Evolutionary conservation across 1,284 basidiomycete species (phyloP).

Genomic region (Stygiomarasmius scandens): DNA sequence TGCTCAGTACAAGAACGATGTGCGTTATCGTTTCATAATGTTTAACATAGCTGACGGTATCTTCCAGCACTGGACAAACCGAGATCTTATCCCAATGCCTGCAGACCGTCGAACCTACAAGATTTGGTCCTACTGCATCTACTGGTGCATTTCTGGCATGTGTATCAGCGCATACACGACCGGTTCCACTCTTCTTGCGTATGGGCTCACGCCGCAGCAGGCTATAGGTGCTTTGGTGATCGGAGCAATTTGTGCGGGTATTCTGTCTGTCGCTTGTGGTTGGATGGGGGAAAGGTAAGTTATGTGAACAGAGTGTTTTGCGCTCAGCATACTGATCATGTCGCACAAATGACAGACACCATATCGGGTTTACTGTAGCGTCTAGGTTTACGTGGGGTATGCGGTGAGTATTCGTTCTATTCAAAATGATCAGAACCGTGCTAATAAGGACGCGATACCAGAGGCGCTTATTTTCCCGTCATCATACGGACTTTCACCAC

Average conservation of each 20-base stretch:
- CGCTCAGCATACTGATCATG: too few species aligned
- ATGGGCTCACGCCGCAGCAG: conserved; percentile 23
- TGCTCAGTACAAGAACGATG: conserved; percentile 21
- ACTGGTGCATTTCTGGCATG: conserved; percentile 25
- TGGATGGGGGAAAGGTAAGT: conserved; percentile 24
- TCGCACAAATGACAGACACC: conserved; percentile 13
- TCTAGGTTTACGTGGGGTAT: conserved; percentile 24
- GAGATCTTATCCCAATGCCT: conserved; percentile 26
- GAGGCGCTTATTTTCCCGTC: conserved; percentile 23
- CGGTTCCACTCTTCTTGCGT: conserved; percentile 24
- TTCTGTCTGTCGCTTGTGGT: conserved; percentile 22
- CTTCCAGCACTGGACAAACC: conserved; percentile 22
- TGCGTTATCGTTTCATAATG: neutral
- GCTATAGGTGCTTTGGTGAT: conserved; percentile 23
- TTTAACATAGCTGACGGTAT: too few species aligned
- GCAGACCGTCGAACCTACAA: conserved; percentile 23
- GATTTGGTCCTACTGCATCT: conserved; percentile 24
- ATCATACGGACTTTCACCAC: conserved; percentile 18
- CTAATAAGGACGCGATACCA: too few species aligned
- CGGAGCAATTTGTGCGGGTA: conserved; percentile 17
- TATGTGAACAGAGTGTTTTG: neutral
- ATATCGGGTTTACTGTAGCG: conserved; percentile 23
- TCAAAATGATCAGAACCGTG: too few species aligned
- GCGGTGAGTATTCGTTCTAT: conserved; percentile 13
- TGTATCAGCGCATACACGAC: conserved; percentile 24